Percentiles rank a stretch among this genome's conserved stretches.
These are phyloP conservation scores for Mucor plumbeus DNA, from an alignment of 371 early-diverging fungal species.

Conservation along the genomic window DNA sequence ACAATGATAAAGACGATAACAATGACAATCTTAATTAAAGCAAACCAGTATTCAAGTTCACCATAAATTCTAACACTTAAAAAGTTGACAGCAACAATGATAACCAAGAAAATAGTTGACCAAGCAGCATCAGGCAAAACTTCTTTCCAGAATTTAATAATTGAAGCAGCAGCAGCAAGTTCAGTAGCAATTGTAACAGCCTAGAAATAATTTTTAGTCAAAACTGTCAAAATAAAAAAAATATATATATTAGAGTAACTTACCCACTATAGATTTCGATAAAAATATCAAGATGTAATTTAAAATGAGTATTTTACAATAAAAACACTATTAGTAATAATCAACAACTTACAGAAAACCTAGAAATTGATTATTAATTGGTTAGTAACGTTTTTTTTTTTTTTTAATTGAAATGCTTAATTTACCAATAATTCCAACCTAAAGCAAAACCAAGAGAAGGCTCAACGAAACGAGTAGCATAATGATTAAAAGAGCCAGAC, in stretches of 20 bases:
- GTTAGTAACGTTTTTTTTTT: neutral
- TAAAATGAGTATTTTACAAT: neutral
- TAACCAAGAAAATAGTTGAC: constrained; percentile 59
- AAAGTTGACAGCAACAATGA: constrained; percentile 65
- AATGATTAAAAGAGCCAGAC: constrained; percentile 85
- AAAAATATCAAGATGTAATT: constrained; percentile 3
- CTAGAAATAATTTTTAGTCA: constrained; percentile 14
- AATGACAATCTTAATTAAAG: constrained; percentile 71
- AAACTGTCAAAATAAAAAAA: neutral
- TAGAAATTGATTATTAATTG: constrained; percentile 5
- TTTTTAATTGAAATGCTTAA: neutral
- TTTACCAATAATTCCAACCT: constrained; percentile 66
- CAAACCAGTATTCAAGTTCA: constrained; percentile 80
- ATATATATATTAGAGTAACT: constrained; percentile 16
- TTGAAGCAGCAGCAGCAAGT: constrained; percentile 78
- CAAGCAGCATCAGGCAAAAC: constrained; percentile 62
- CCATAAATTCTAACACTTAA: constrained; percentile 70
- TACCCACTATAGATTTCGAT: constrained; percentile 35
- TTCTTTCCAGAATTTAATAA: constrained; percentile 79
- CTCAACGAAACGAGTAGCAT: constrained; percentile 84
- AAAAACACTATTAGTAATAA: neutral
- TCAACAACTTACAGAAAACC: constrained; percentile 44
- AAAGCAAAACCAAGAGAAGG: constrained; percentile 82
- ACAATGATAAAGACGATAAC: constrained; percentile 75
- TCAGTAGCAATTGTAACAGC: constrained; percentile 53